Evolutionary conservation across 768 basidiomycete species (phyloP).

Genomic region (Pulveroboletus sp.): DNA sequence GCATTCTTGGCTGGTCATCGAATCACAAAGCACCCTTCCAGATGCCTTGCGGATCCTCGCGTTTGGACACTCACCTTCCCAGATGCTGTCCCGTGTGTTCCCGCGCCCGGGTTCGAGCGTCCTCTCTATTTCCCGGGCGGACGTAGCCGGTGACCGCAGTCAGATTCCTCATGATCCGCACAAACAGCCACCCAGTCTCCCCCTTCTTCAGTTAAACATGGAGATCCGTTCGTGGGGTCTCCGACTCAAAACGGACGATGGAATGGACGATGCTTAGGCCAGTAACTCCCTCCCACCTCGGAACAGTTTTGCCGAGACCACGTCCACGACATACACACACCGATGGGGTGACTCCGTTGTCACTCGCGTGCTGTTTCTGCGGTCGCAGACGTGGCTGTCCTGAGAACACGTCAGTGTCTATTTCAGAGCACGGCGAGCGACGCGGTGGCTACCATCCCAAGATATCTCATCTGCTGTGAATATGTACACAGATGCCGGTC

Average conservation of each 20-base stretch:
- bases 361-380: not conserved
- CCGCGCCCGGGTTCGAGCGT: slow-evolving; percentile 2
- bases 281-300: no score
- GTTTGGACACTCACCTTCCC: not conserved
- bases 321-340: no score
- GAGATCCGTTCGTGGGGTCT: not conserved
- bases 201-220: no score
- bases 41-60: not conserved
- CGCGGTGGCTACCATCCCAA: not conserved
- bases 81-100: slow-evolving; percentile 9
- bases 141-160: not conserved
- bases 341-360: no score
- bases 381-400: not conserved
- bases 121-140: not conserved
- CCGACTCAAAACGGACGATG: no score
- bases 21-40: not conserved
- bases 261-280: no score
- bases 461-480: not conserved
- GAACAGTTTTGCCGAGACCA: no score
- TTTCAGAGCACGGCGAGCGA: no score
- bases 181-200: no score
- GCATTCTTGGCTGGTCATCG: not conserved
- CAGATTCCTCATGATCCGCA: not conserved
- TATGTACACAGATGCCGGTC: not conserved
- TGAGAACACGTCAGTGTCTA: not conserved